Evolutionary conservation across 2,329 filamentous ascomycete genomes (phyloP).

Genomic region (Lasiodiplodia citricola): DNA sequence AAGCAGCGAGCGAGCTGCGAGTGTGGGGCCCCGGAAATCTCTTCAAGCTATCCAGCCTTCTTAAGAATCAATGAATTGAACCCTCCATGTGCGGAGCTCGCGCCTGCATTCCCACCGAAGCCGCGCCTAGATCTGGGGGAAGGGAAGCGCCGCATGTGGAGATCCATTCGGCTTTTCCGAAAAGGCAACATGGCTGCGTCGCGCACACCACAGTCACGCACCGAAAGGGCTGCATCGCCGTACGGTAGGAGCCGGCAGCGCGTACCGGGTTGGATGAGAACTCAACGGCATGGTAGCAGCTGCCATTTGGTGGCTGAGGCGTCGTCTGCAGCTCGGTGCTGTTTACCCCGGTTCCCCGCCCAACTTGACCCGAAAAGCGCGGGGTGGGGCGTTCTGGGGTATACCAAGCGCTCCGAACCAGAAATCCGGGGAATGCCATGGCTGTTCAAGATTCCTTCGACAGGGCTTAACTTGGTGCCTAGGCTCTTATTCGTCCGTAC

Average conservation of each 20-base stretch:
- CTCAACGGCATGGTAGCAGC: neutral
- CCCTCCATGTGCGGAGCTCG: neutral
- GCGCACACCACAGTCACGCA: neutral
- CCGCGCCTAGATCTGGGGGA: neutral
- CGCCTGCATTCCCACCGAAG: neutral
- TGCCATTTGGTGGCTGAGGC: constrained; percentile 4
- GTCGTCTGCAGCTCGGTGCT: constrained; percentile 1
- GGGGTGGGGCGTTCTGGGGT: constrained; percentile 9
- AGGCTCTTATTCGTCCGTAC: neutral
- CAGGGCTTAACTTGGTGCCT: neutral
- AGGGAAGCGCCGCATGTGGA: neutral
- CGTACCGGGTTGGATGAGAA: neutral
- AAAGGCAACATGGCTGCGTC: constrained; percentile 2
- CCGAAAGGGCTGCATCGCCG: neutral
- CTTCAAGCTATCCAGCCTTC: neutral
- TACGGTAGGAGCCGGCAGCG: constrained; percentile 5
- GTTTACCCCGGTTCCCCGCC: constrained; percentile 18
- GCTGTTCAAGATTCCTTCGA: neutral
- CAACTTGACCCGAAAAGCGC: constrained; percentile 7
- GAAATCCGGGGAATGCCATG: neutral
- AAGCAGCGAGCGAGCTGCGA: neutral
- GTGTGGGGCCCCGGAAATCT: constrained; percentile 3
- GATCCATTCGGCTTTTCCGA: constrained; percentile 6
- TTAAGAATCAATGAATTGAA: neutral
- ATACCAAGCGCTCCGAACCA: neutral